A percentile compares a stretch with the other conserved stretches of the same genome.
Conservation (phyloP, 495 filamentous ascomycete species). For the Clavariopsis aquatica region DNA sequence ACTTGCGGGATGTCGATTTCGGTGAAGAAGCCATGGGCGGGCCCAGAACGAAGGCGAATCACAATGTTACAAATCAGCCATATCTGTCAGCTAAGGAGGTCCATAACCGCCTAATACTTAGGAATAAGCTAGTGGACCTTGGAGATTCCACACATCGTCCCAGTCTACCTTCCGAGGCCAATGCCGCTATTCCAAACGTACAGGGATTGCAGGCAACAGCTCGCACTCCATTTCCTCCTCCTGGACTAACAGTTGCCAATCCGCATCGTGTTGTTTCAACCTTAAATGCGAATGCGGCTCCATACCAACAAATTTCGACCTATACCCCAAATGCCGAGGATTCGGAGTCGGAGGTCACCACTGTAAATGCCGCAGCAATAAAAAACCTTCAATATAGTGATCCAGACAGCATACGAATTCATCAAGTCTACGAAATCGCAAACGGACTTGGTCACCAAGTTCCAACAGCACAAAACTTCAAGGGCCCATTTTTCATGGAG, state of each 20-base stretch:
- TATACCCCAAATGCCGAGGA: background rate
- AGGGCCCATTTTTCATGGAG: slow-evolving; percentile 40
- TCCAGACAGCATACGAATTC: slow-evolving; percentile 19
- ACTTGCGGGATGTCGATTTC: slow-evolving; percentile 17
- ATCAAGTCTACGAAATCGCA: slow-evolving; percentile 14
- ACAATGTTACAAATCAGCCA: background rate
- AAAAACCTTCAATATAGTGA: slow-evolving; percentile 27
- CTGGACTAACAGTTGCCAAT: slow-evolving; percentile 24
- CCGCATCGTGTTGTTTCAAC: slow-evolving; percentile 19
- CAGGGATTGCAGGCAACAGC: background rate
- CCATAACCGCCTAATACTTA: slow-evolving; percentile 12
- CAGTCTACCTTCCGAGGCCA: background rate
- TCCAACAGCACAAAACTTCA: slow-evolving; percentile 37
- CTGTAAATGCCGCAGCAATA: background rate
- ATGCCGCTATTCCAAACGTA: slow-evolving; percentile 16
- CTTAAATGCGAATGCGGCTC: slow-evolving; percentile 29
- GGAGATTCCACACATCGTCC: background rate
- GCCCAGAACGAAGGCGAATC: background rate
- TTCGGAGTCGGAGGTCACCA: slow-evolving; percentile 10
- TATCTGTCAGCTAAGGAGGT: slow-evolving; percentile 14
- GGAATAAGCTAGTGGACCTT: slow-evolving; percentile 17
- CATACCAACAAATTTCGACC: slow-evolving; percentile 8
- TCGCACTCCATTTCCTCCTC: slow-evolving; percentile 9
- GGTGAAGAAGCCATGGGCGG: slow-evolving; percentile 28
- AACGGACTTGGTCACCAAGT: slow-evolving; percentile 19